Evolutionary conservation across 768 basidiomycete species (phyloP), one percentile per base, ranked within the genome.

Genomic region (Phanerochaete sordida): DNA sequence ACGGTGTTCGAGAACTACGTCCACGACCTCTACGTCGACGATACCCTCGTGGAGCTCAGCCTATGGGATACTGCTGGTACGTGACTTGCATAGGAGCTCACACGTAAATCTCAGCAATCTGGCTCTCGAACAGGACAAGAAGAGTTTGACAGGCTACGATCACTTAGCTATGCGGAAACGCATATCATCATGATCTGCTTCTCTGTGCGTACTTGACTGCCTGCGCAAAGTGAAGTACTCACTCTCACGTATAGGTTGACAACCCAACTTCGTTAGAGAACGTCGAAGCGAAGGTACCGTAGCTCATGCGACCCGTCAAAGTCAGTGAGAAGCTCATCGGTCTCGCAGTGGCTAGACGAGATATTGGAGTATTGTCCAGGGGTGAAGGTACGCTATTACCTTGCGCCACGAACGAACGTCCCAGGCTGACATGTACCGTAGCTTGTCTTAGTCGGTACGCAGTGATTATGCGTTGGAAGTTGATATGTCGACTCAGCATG

Each of bases 1-100:
- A 95, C 93, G 26, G 95, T 98, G 3, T 98, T 98, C 66, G 96
- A 98, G 74, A 98, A 98, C 76, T 95, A 96, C 68, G 94, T 96
- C 12, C 91, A 95, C 71, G 91, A 95, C 64, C 78, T 95, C 57
- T 81, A 81, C 65, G 85, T 96, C 27, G 95, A 98, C 64, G 93
- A 93, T 33, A 88, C 93, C 66, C 72, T 83, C 30, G 88, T 98
- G 15, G 95, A 98, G 69, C 79, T 99, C 46, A 93, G 93, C 70
- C 71, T 98, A 63, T 98, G 96, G 96, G 96, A 98, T 72, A 98
- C 96, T 47, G 96, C 96, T 47, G 95, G 96, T 94, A 70, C 61
- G 83, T 35, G 46, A 33, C 15, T 56, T 58, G 43, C 58, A 43
- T 49, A 23, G 35, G 50, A 33, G 19, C 8, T 28, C 11, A 54